Base-by-base conservation (phyloP, 177 flowering plant genomes). In the Vitis hybrid region DNA sequence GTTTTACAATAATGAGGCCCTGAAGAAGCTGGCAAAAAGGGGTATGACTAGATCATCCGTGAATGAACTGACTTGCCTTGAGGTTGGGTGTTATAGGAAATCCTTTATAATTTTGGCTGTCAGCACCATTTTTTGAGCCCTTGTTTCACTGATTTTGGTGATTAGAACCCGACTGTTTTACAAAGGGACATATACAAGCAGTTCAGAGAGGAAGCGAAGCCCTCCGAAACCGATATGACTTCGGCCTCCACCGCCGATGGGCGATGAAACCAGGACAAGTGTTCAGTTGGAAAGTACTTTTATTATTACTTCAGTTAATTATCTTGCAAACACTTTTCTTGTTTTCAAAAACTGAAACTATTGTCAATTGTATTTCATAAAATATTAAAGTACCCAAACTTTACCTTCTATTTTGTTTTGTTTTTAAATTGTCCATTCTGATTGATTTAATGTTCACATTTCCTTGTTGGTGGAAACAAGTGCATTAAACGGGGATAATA, bases 151-250 rank as follows among this genome's bases (percentile, higher is more conserved):
- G 65, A 60, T 85, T 56, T 67, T 87, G 72, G 87, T 82, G 13
- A 35, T 64, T 1, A 85, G 89, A 50, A 88, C 91, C 3, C 35
- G 79, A 19, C 66, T 75, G n/a, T 88, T 86, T 74, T 88, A 88
- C 75, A 80, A 72, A 40, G 89, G 5, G 91, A 87, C 62, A 87
- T 87, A 0, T 85, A 87, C 72, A 81, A 83, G 84, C 86, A 81
- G 81, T 88, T 83, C 67, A 81, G 87, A 18, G 82, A 75, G 50
- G 60, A 64, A 32, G 66, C 49, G 0, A 76, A 69, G 64, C 58
- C 27, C 40, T 77, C 68, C 12, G 52, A 40, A 1, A 30, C 49
- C 12, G 75, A 71, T 16, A 6, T 71, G 62, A 35, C 27, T 56
- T 46, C 21, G 48, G 67, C 6, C 55, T 24, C 27, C 27, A 24